phyloP scores from a whole-genome alignment of 768 basidiomycete genomes.

The Lentinula sp. region DNA sequence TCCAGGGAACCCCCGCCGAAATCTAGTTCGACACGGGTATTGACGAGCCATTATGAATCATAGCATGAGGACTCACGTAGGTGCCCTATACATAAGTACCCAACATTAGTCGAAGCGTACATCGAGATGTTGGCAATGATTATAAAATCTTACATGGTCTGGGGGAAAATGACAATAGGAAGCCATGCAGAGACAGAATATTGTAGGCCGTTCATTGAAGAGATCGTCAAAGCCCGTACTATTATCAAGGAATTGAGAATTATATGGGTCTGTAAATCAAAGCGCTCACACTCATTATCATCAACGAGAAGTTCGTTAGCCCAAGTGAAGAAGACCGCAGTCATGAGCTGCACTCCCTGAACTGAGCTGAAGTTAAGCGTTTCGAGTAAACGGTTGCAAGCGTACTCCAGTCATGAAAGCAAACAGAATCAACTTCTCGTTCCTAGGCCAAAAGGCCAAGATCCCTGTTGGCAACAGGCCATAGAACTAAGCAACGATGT shows the following conservation, averaged over 20 bases:
- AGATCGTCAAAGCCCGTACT: constrained; percentile 19
- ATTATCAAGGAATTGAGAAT: neutral
- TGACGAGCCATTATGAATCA: neutral
- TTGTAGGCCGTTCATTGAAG: constrained; percentile 19
- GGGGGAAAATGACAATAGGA: constrained; percentile 21
- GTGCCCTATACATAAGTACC: constrained; percentile 9
- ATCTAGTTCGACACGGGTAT: neutral
- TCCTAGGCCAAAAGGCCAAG: constrained; percentile 17
- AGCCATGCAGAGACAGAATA: constrained; percentile 20
- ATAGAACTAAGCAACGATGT: neutral
- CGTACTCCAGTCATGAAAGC: constrained; percentile 17
- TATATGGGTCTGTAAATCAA: neutral
- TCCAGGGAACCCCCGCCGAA: constrained; percentile 17
- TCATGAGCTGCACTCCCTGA: constrained; percentile 19
- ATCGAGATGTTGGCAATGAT: neutral
- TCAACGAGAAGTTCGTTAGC: constrained; percentile 15
- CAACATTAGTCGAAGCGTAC: neutral
- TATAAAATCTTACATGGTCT: constrained; percentile 12
- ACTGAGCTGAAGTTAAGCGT: neutral
- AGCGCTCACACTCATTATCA: constrained; percentile 16
- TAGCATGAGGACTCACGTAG: constrained; percentile 7
- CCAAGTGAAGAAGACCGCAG: constrained; percentile 20
- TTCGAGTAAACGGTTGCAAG: neutral
- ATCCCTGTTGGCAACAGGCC: constrained; percentile 12
- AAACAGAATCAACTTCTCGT: constrained; percentile 16